Conservation (phyloP, 129 eudicot species). For the Lonicera japonica region DNA sequence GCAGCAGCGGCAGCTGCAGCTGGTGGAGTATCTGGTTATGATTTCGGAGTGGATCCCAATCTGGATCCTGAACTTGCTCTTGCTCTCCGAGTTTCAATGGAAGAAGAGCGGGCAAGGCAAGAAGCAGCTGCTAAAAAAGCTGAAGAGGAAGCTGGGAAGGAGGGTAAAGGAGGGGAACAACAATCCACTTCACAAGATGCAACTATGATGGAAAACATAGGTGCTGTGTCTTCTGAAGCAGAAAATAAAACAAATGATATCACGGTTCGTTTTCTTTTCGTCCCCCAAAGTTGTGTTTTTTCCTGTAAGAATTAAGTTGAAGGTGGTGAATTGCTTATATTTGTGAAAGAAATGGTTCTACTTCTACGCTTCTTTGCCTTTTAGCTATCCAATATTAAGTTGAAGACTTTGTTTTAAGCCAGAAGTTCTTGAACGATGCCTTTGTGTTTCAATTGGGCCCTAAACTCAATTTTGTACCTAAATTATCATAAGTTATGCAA, state of each 20-base stretch:
- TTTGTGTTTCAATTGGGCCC: too few relatives aligned
- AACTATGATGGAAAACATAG: conserved; percentile 71
- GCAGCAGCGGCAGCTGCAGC: conserved; percentile 92
- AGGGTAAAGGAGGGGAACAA: conserved; percentile 40
- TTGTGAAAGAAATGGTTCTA: not conserved
- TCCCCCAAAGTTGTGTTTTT: not conserved
- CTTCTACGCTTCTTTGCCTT: not conserved
- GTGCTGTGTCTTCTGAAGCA: conserved; percentile 53
- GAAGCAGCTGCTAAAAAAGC: conserved; percentile 98
- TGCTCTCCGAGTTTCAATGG: conserved; percentile 98
- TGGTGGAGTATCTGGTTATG: conserved; percentile 87
- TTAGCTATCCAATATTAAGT: too few relatives aligned
- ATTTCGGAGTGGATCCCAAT: conserved; percentile 97
- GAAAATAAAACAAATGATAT: conserved; percentile 60
- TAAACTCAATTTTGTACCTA: too few relatives aligned
- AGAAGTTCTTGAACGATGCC: too few relatives aligned
- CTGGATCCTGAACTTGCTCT: conserved; percentile 98
- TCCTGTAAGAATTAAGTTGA: too few relatives aligned
- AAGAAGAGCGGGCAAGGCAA: conserved; percentile 97
- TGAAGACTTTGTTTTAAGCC: too few relatives aligned
- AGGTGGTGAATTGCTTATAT: not conserved
- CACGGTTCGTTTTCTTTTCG: conserved; percentile 34
- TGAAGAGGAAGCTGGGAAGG: conserved; percentile 59
- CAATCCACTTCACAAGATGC: conserved; percentile 79
- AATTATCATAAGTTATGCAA: too few relatives aligned